Evolutionary conservation across 345 rosid genomes (phyloP).

Genomic region (Noccaea caerulescens): DNA sequence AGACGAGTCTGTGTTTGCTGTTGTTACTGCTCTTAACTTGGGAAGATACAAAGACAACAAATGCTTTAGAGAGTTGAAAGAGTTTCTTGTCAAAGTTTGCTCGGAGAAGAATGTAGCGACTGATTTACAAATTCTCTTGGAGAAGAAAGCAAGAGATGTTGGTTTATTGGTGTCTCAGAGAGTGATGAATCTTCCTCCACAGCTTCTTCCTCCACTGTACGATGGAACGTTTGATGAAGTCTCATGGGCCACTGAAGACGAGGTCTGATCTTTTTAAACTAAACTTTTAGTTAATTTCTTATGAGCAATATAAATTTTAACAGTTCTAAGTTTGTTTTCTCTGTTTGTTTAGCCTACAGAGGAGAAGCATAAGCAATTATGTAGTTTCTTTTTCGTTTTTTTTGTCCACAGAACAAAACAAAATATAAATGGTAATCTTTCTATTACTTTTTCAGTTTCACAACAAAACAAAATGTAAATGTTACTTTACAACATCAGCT

Average conservation of each 20-base stretch:
- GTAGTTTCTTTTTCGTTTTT: no score
- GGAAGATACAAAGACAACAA: slow-evolving; percentile 77
- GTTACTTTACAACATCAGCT: no score
- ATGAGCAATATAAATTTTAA: slow-evolving; percentile 10
- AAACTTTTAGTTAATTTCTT: slow-evolving; percentile 3
- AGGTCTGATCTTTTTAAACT: slow-evolving; percentile 53
- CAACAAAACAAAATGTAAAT: no score
- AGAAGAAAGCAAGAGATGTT: slow-evolving; percentile 54
- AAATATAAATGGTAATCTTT: no score
- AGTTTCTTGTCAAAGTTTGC: slow-evolving; percentile 64
- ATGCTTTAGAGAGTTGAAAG: slow-evolving; percentile 63
- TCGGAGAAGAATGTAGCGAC: slow-evolving; percentile 47
- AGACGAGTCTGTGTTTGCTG: slow-evolving; percentile 65
- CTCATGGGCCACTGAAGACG: slow-evolving; percentile 92
- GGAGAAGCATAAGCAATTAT: no score
- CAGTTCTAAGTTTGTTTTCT: slow-evolving; percentile 19
- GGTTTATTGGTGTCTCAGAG: slow-evolving; percentile 89
- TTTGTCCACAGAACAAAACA: no score
- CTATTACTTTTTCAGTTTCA: no score
- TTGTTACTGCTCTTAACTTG: slow-evolving; percentile 69
- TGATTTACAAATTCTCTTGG: slow-evolving; percentile 55
- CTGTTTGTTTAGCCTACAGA: slow-evolving; percentile 66
- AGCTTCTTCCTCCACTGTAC: slow-evolving; percentile 85
- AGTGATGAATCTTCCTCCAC: slow-evolving; percentile 84
- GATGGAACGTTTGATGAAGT: slow-evolving; percentile 84